These are phyloP conservation scores for Trichoderma sp. DNA, from an alignment of 2,329 filamentous ascomycete genomes.

Conservation along the genomic window DNA sequence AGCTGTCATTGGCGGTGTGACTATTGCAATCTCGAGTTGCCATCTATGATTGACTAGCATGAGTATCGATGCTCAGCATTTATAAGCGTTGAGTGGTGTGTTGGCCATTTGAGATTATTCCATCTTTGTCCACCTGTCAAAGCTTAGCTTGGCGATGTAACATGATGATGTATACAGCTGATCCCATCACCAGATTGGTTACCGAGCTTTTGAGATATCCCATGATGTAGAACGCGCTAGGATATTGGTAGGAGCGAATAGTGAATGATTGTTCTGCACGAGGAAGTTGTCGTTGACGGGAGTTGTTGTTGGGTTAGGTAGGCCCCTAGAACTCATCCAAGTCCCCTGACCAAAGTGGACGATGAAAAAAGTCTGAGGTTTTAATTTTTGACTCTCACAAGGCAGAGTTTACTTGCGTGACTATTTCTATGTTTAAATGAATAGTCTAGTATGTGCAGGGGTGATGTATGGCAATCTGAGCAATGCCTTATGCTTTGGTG, in stretches of 20 bases:
- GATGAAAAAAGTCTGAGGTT: not conserved
- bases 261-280: not conserved
- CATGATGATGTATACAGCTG: not conserved
- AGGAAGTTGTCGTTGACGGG: not conserved
- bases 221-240: not conserved
- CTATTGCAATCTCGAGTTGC: not conserved
- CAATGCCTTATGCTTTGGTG: not conserved
- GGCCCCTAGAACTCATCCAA: not conserved
- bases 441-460: not conserved
- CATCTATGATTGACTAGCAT: not conserved
- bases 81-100: not conserved
- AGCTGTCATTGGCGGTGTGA: not conserved
- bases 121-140: not conserved
- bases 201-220: not conserved
- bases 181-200: not conserved
- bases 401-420: not conserved
- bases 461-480: not conserved
- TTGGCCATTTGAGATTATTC: not conserved
- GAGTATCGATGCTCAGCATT: not conserved
- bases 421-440: not conserved
- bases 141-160: not conserved
- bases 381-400: not conserved
- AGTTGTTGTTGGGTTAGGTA: not conserved
- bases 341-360: not conserved
- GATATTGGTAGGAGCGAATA: not conserved